Percentiles rank a stretch among this genome's conserved stretches.
phyloP scores from a whole-genome alignment of 2,329 filamentous ascomycete genomes.

The Epichloe uncinata region DNA sequence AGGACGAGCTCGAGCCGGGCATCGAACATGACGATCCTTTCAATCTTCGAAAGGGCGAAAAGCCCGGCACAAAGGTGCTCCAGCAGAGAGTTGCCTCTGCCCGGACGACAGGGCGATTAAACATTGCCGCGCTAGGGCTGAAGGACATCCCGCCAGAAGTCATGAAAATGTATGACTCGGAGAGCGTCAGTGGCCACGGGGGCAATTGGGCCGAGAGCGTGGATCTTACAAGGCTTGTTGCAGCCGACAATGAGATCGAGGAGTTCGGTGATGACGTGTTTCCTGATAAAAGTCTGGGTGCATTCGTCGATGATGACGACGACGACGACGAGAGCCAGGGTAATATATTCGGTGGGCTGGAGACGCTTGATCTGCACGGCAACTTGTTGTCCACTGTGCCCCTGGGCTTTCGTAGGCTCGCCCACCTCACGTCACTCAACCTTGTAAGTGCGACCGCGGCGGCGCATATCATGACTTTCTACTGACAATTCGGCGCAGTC shows the following conservation, averaged over 20 bases:
- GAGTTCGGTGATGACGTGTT: conserved; percentile 62
- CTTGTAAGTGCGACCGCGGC: conserved; percentile 39
- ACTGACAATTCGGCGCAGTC: conserved; percentile 36
- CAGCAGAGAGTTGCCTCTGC: conserved; percentile 60
- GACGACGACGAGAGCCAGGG: conserved; percentile 54
- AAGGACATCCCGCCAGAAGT: conserved; percentile 72
- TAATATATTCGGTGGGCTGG: conserved; percentile 69
- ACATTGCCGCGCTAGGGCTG: conserved; percentile 74
- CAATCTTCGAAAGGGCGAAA: conserved; percentile 47
- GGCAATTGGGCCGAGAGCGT: conserved; percentile 84
- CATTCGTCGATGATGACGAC: conserved; percentile 39
- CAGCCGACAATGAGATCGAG: conserved; percentile 80
- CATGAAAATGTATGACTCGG: conserved; percentile 78
- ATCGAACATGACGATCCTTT: conserved; percentile 51
- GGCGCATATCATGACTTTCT: neutral
- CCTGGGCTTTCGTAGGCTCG: conserved; percentile 58
- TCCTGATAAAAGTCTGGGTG: conserved; percentile 51
- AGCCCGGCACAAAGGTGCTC: conserved; percentile 51
- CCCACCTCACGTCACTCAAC: conserved; percentile 67
- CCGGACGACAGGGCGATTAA: conserved; percentile 66
- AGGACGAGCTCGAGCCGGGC: conserved; percentile 34
- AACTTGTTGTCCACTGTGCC: conserved; percentile 68
- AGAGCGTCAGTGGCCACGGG: conserved; percentile 47
- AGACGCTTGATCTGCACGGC: conserved; percentile 73
- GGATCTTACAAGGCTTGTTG: conserved; percentile 71